phyloP scores from a whole-genome alignment of 2,329 filamentous ascomycete species.

The Aspergillus sp. region DNA sequence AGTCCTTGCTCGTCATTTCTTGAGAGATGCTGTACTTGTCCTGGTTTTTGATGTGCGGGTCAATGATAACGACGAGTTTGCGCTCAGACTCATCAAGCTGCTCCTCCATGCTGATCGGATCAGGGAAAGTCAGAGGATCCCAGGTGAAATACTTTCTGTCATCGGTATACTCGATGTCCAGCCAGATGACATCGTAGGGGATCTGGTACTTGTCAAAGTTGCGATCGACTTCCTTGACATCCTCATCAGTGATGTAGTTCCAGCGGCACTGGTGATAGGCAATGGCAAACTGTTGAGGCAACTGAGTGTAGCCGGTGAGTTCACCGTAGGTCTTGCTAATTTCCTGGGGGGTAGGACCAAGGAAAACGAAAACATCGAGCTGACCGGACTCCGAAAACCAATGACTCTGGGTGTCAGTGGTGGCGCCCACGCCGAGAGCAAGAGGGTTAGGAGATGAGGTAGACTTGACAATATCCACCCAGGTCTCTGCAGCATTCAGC shows the following conservation, averaged over 20 bases:
- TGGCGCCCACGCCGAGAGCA: conserved; percentile 67
- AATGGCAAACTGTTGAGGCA: conserved; percentile 89
- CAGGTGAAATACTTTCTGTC: conserved; percentile 98
- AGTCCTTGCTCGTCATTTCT: conserved; percentile 78
- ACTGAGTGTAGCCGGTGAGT: conserved; percentile 84
- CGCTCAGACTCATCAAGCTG: conserved; percentile 82
- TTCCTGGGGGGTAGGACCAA: conserved; percentile 82
- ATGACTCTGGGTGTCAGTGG: conserved; percentile 82
- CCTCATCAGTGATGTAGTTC: conserved; percentile 97
- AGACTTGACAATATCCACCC: conserved; percentile 89
- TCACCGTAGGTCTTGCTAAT: conserved; percentile 81
- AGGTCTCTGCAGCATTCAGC: conserved; percentile 96
- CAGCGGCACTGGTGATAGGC: conserved; percentile 97
- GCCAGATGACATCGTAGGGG: conserved; percentile 98
- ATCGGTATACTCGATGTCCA: conserved; percentile 96
- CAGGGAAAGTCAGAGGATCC: conserved; percentile 83
- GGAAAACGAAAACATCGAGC: conserved; percentile 90
- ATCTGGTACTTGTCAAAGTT: conserved; percentile 96
- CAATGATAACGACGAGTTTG: conserved; percentile 91
- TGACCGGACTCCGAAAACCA: conserved; percentile 95
- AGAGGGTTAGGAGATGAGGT: conserved; percentile 74
- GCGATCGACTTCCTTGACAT: conserved; percentile 93
- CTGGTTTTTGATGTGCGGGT: conserved; percentile 95
- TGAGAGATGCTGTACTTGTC: conserved; percentile 74
- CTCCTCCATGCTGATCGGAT: conserved; percentile 84